Conservation (phyloP, 192 early-diverging fungal genomes). For the Obelidium mucronatum region DNA sequence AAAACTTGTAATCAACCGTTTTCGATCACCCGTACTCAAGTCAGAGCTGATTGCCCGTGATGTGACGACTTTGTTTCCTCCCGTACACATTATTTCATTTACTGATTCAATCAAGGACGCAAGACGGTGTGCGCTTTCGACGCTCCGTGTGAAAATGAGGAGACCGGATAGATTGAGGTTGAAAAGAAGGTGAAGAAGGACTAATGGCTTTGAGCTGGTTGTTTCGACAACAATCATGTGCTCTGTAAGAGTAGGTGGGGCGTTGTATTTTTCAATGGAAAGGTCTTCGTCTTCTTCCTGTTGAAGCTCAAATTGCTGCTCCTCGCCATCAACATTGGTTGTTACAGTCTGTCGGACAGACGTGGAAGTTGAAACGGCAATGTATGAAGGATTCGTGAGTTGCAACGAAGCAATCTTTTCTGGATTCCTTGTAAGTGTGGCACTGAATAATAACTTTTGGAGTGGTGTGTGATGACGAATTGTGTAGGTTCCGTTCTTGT, state of each 20-base stretch:
- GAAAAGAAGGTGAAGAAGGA: conserved; percentile 82
- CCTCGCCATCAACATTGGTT: conserved; percentile 48
- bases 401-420: conserved; percentile 88
- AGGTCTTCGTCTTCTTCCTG: conserved; percentile 32
- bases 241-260: conserved; percentile 73
- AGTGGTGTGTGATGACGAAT: conserved; percentile 54
- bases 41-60: conserved; percentile 48
- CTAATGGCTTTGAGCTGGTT: conserved; percentile 80
- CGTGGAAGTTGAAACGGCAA: conserved; percentile 62
- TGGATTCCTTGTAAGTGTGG: conserved; percentile 92
- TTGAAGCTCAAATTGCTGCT: conserved; percentile 38
- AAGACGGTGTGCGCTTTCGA: conserved; percentile 89
- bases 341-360: conserved; percentile 40
- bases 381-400: conserved; percentile 82
- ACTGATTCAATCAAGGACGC: conserved; percentile 42
- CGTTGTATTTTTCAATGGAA: conserved; percentile 41
- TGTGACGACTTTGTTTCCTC: background rate
- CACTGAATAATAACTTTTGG: conserved; percentile 95
- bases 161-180: conserved; percentile 67
- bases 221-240: conserved; percentile 70
- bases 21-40: conserved; percentile 30
- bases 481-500: background rate
- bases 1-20: conserved; percentile 41
- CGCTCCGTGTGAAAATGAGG: conserved; percentile 85
- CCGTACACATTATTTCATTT: conserved; percentile 23